Percentiles rank a stretch among this genome's conserved stretches.
phyloP scores from a whole-genome alignment of 768 basidiomycete species.

The Russula earlei region DNA sequence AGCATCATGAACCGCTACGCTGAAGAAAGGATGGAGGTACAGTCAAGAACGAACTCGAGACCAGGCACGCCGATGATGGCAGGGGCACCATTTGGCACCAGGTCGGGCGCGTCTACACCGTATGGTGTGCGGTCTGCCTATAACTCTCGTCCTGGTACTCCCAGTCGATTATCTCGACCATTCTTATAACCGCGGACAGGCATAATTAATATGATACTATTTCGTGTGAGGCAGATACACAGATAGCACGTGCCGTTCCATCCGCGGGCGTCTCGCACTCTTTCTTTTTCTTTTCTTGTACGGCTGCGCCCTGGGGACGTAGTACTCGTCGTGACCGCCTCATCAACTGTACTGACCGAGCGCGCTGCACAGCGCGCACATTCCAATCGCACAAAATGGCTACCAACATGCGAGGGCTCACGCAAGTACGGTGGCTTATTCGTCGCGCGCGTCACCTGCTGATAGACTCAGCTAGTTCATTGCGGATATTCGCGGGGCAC shows the following conservation, averaged over 20 bases:
- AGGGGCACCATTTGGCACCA: slow-evolving; percentile 31
- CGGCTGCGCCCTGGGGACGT: too few species aligned
- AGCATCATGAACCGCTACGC: slow-evolving; percentile 61
- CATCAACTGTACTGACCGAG: slow-evolving; percentile 6
- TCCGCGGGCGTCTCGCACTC: background rate
- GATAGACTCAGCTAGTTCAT: slow-evolving; percentile 62
- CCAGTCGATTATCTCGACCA: slow-evolving; percentile 42
- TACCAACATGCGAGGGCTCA: slow-evolving; percentile 83
- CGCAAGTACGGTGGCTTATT: slow-evolving; percentile 53
- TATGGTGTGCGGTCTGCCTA: slow-evolving; percentile 31
- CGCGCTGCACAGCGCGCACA: slow-evolving; percentile 3
- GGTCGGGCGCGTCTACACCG: slow-evolving; percentile 57
- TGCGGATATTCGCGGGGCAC: slow-evolving; percentile 93
- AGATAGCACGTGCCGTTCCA: slow-evolving; percentile 1
- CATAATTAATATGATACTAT: background rate
- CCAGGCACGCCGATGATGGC: slow-evolving; percentile 50
- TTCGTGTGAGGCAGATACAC: background rate
- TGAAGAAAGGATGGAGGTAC: slow-evolving; percentile 48
- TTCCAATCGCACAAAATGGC: slow-evolving; percentile 47
- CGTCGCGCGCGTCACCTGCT: background rate
- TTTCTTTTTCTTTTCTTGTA: too few species aligned
- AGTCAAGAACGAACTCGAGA: slow-evolving; percentile 53
- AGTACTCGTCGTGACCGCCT: background rate
- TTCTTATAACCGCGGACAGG: too few species aligned
- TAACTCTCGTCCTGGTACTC: slow-evolving; percentile 55